These are phyloP conservation scores for Zasmidium cellare DNA, from an alignment of 2,329 filamentous ascomycete species.

Conservation along the genomic window DNA sequence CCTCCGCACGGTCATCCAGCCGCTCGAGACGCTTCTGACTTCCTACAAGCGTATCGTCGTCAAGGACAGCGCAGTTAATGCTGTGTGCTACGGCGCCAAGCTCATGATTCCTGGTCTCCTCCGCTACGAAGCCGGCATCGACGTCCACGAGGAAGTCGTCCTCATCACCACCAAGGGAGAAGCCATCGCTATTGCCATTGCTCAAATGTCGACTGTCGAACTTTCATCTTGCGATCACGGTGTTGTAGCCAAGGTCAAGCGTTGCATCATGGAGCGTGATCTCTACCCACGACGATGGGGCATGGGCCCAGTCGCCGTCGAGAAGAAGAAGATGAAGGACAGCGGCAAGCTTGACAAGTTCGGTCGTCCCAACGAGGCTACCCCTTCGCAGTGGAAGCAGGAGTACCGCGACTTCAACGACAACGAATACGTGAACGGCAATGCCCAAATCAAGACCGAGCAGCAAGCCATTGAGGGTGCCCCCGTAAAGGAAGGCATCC, in stretches of 20 bases:
- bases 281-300: constrained; percentile 97
- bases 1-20: constrained; percentile 85
- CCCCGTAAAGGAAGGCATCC: constrained; percentile 36
- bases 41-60: constrained; percentile 97
- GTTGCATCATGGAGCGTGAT: constrained; percentile 99
- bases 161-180: constrained; percentile 99
- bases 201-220: constrained; percentile 97
- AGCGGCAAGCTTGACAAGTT: constrained; percentile 98
- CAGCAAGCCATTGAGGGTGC: constrained; percentile 35
- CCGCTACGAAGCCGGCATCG: constrained; percentile 87
- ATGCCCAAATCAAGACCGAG: constrained; percentile 24
- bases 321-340: constrained; percentile 99
- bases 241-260: constrained; percentile 97
- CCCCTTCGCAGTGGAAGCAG: constrained; percentile 86
- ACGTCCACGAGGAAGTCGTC: constrained; percentile 93
- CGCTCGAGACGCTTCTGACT: constrained; percentile 86
- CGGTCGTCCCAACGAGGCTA: constrained; percentile 86
- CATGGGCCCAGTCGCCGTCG: constrained; percentile 83
- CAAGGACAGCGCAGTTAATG: constrained; percentile 95
- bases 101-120: constrained; percentile 97
- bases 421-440: constrained; percentile 34
- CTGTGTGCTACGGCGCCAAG: constrained; percentile 97
- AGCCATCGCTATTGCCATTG: constrained; percentile 93
- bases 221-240: constrained; percentile 96
- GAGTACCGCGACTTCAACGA: constrained; percentile 89